Percentiles rank a stretch among this genome's conserved stretches.
Evolutionary conservation across 768 basidiomycete genomes (phyloP).

Genomic region (Hemileccinum rubropunctum): DNA sequence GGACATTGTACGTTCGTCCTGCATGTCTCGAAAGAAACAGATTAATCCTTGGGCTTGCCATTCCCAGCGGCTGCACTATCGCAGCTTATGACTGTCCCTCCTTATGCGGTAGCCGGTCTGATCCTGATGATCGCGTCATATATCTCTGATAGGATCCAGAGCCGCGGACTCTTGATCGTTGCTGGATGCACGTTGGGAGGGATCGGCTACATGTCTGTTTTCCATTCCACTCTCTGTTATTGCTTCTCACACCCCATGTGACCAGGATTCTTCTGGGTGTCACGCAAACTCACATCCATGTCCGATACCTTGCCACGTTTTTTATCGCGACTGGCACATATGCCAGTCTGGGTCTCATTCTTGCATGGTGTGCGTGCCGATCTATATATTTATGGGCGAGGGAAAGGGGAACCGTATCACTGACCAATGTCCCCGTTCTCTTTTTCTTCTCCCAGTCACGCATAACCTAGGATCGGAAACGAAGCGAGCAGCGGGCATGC

Average conservation of each 20-base stretch:
- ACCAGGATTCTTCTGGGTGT: slow-evolving; percentile 35
- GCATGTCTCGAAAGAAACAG: neutral
- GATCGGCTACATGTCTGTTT: slow-evolving; percentile 41
- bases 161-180: slow-evolving; percentile 38
- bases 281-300: slow-evolving; percentile 26
- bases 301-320: slow-evolving; percentile 47
- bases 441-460: slow-evolving; percentile 27
- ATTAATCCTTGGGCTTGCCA: too few species aligned
- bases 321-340: slow-evolving; percentile 46
- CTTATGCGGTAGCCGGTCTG: slow-evolving; percentile 44
- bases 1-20: slow-evolving; percentile 37
- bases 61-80: slow-evolving; percentile 40
- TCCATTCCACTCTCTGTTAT: neutral
- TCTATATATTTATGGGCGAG: neutral
- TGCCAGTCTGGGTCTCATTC: slow-evolving; percentile 41
- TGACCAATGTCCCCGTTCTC: neutral
- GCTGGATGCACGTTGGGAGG: slow-evolving; percentile 32
- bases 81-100: slow-evolving; percentile 53
- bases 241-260: neutral
- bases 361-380: slow-evolving; percentile 45
- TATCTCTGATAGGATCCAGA: slow-evolving; percentile 42
- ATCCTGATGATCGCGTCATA: slow-evolving; percentile 38
- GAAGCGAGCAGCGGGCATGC: slow-evolving; percentile 42
- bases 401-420: neutral
- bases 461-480: slow-evolving; percentile 46